Conservation (phyloP, 208 protist species). For the Plasmodiophora brassicae region DNA sequence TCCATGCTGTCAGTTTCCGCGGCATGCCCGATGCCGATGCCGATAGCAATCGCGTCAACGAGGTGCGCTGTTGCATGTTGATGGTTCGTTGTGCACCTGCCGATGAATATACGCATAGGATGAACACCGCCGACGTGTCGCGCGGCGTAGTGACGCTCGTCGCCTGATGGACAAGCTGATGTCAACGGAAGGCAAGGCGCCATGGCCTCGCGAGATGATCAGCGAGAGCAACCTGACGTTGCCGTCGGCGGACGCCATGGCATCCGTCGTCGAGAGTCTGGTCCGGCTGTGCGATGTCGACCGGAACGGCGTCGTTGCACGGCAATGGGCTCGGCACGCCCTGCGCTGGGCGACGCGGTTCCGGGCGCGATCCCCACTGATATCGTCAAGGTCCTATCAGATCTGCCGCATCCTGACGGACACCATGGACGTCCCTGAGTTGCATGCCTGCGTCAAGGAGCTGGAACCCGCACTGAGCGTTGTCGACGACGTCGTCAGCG, state of each 20-base stretch:
- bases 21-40: neutral
- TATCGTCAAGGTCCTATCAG: neutral
- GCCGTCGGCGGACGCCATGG: neutral
- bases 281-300: neutral
- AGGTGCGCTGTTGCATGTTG: no score
- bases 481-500: neutral
- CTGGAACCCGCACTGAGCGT: neutral
- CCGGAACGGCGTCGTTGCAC: neutral
- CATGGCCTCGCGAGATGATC: neutral
- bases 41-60: no score
- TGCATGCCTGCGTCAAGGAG: neutral
- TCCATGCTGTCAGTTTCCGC: neutral
- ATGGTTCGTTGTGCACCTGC: no score
- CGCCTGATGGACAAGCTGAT: slow-evolving; percentile 11
- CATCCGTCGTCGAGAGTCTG: neutral
- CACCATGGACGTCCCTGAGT: neutral
- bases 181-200: neutral
- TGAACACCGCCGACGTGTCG: neutral
- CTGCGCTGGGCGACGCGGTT: neutral
- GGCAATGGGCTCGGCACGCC: neutral
- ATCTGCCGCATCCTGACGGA: slow-evolving; percentile 1
- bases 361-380: neutral
- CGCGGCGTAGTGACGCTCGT: neutral
- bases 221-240: neutral
- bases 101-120: no score